Percentiles rank a stretch among this genome's conserved stretches.
Evolutionary conservation across 371 early-diverging fungal genomes (phyloP).

Genomic region (Haplosporangium sp.): DNA sequence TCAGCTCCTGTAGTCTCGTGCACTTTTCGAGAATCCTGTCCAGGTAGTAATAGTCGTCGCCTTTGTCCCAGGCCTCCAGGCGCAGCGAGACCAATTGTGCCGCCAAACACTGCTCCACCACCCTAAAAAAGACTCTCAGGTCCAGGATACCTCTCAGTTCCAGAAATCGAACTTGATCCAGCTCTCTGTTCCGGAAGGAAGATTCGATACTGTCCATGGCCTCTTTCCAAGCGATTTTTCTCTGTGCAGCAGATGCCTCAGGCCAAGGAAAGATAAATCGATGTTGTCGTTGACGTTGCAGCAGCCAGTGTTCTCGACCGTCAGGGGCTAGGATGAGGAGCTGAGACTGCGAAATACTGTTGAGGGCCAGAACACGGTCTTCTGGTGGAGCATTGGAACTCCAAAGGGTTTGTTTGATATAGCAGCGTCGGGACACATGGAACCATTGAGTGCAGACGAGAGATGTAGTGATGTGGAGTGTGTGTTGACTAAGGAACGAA

Average conservation of each 20-base stretch:
- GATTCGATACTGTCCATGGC: slow-evolving; percentile 5
- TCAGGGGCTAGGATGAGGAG: slow-evolving; percentile 21
- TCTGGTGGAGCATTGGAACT: slow-evolving; percentile 26
- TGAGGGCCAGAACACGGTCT: slow-evolving; percentile 20
- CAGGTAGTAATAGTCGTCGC: slow-evolving; percentile 24
- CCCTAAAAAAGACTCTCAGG: slow-evolving; percentile 19
- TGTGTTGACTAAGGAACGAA: slow-evolving; percentile 26
- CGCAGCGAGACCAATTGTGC: slow-evolving; percentile 16
- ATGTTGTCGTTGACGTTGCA: neutral
- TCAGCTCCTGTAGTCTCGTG: slow-evolving; percentile 14
- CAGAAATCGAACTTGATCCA: slow-evolving; percentile 9
- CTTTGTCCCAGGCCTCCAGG: slow-evolving; percentile 14
- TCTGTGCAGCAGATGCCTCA: slow-evolving; percentile 11
- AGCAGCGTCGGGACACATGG: slow-evolving; percentile 4
- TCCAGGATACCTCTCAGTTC: slow-evolving; percentile 20
- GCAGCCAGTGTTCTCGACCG: slow-evolving; percentile 5
- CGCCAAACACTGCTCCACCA: slow-evolving; percentile 17
- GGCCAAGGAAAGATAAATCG: slow-evolving; percentile 21
- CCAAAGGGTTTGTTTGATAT: slow-evolving; percentile 14
- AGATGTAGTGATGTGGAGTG: slow-evolving; percentile 7
- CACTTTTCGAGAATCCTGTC: slow-evolving; percentile 17
- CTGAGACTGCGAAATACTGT: slow-evolving; percentile 6
- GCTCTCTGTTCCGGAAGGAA: neutral
- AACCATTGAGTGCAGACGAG: slow-evolving; percentile 19
- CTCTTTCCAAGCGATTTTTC: slow-evolving; percentile 24